Percentiles rank a stretch among this genome's conserved stretches.
phyloP scores from a whole-genome alignment of 495 filamentous ascomycete genomes.

The Aspergillus haitiensis region DNA sequence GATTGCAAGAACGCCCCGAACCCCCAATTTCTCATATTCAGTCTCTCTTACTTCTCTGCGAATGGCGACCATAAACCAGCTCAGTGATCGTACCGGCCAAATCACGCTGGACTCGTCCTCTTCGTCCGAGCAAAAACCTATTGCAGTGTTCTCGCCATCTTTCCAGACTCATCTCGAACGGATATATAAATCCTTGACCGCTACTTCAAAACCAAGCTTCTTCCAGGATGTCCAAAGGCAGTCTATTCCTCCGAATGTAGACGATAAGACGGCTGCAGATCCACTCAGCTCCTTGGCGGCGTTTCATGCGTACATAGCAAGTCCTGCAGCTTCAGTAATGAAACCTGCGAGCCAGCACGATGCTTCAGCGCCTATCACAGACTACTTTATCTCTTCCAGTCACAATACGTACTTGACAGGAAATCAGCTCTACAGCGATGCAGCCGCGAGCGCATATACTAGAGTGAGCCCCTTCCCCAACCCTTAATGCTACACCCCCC shows the following conservation, averaged over 20 bases:
- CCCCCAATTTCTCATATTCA: no score
- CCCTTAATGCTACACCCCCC: neutral
- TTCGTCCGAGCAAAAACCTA: constrained; percentile 10
- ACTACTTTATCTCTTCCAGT: constrained; percentile 88
- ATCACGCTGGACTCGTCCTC: constrained; percentile 14
- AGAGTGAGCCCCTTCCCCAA: constrained; percentile 53
- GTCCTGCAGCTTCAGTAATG: constrained; percentile 48
- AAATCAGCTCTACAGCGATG: constrained; percentile 84
- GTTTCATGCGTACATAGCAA: constrained; percentile 63
- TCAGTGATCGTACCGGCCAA: constrained; percentile 19
- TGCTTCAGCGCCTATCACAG: constrained; percentile 67
- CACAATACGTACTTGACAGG: constrained; percentile 96
- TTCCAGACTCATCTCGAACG: constrained; percentile 34
- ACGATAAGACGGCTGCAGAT: constrained; percentile 13
- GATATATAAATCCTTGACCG: constrained; percentile 33
- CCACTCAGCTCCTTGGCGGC: constrained; percentile 43
- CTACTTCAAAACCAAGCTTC: constrained; percentile 24
- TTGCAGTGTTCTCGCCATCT: constrained; percentile 31
- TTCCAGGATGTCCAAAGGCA: constrained; percentile 33
- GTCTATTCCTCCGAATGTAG: neutral
- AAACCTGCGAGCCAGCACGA: constrained; percentile 44
- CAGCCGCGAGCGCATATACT: constrained; percentile 78
- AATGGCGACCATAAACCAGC: constrained; percentile 14
- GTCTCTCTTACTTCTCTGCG: neutral
- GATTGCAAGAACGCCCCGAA: no score